phyloP scores from a whole-genome alignment of 1,284 basidiomycete genomes.

The Moesziomyces sp. region DNA sequence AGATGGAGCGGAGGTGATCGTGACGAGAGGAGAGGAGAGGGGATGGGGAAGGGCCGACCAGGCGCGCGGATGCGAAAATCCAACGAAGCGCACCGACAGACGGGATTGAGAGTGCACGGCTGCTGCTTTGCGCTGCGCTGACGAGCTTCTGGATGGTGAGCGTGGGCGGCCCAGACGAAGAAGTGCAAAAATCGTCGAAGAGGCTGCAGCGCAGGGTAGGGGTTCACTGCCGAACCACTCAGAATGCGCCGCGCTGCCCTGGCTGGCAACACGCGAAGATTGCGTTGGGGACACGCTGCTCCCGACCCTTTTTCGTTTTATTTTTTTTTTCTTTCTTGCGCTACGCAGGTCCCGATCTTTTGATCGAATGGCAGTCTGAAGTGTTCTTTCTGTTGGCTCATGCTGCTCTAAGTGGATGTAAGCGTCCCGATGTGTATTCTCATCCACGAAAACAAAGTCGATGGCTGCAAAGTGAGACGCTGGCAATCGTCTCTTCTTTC shows the following conservation, averaged over 20 bases:
- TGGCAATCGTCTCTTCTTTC: neutral
- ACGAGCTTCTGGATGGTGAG: neutral
- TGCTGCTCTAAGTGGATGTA: too few species aligned
- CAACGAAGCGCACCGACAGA: neutral
- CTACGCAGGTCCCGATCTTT: neutral
- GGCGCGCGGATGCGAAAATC: constrained; percentile 2
- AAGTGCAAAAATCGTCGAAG: neutral
- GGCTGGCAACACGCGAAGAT: neutral
- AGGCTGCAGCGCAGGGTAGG: neutral
- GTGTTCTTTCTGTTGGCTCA: too few species aligned
- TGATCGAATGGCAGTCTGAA: too few species aligned
- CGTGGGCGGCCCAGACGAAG: neutral
- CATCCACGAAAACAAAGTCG: neutral
- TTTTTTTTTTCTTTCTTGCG: neutral
- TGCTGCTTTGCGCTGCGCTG: neutral
- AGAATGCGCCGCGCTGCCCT: too few species aligned
- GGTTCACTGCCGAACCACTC: neutral
- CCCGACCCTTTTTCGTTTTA: neutral
- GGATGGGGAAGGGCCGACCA: constrained; percentile 2
- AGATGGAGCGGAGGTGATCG: constrained; percentile 7
- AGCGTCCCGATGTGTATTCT: neutral
- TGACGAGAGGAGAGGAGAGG: constrained; percentile 1
- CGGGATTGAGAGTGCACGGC: neutral
- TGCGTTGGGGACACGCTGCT: neutral
- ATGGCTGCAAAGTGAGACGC: neutral